Evolutionary conservation across 805 yeast species (phyloP), one percentile per base, ranked within the genome.

Genomic region (Kodamaea nitidulidarum): DNA sequence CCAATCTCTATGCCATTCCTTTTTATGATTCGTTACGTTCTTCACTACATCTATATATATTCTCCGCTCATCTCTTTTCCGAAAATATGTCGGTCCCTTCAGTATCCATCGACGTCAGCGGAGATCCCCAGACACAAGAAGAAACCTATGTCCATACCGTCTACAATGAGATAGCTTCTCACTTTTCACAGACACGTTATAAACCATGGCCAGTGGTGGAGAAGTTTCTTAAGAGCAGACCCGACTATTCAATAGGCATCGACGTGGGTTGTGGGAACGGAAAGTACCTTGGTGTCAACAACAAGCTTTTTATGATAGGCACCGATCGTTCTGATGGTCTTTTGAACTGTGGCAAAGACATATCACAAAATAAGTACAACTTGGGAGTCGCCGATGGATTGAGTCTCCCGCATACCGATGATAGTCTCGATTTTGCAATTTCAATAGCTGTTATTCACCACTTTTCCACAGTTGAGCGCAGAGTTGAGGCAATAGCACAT

Each of bases 221-320:
- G 37, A 60, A 71, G 43, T 93, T 84, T 54, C 61, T 93, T 32
- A 54, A 50, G 8, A 49, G 60, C 1, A 75, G 76, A 50, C 43
- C 56, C 0, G 63, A 64, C 4, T 83, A 87, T 31, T 63, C 81
- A 1, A 45, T 91, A 0, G 98, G 98, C 1, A 70, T 88, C 20
- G 98, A 93, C 63, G 87, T 91, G 15, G 98, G 98, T 0, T 91
- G 98, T 60, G 98, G 98, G 3, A 93, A 93, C 58, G 98, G 98
- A 2, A 93, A 93, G 56, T 93, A 93, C 56, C 59, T 91, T 29
- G 75, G 74, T 2, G 74, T 88, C 9, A 90, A 91, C 58, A 67
- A 73, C 7, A 71, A 83, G 32, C 58, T 91, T 3, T 81, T 59
- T 52, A 71, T 90, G 20, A 58, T 91, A 12, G 98, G 96, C 28